Base-by-base conservation (phyloP, 2,329 filamentous ascomycete genomes). In the Arthrobotrys conoides region DNA sequence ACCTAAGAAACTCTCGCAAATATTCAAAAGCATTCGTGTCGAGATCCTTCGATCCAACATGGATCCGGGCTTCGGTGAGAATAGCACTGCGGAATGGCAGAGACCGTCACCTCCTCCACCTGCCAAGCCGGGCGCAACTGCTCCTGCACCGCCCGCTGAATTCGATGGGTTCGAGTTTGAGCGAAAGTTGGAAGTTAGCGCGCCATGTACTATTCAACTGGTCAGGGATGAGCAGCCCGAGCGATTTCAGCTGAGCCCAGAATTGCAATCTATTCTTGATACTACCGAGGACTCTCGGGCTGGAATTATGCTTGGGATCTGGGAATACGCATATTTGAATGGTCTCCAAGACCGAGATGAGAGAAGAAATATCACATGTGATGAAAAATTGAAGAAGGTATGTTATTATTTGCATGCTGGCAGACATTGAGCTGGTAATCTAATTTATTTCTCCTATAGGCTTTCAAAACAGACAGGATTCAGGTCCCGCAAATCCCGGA, bases 91-190 rank as follows among this genome's bases (percentile, higher is more conserved):
- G 44, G 93, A 94, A 83, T 99, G 96, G 96, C 93, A 92, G 83
- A 96, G 96, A 83, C 92, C 93, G 3, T 90, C 87, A 57, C 84
- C 86, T 85, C 82, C 87, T 81, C 85, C 87, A 84, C 78, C 86
- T 83, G 83, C 84, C n/a, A 86, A 87, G 80, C 84, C 88, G 0
- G 85, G 89, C 46, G 88, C 88, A 66, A 82, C 87, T n/a, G 80
- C 80, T 0, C 88, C 91, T 5, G 87, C 90, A 36, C 72, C 81
- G 27, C 55, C 71, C 46, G 89, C 90, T 53, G 93, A 96, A 83
- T 97, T 98, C 83, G 96, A 97, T 85, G 92, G 92, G 83, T 87
- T 99, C 53, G 92, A 94, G 51, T 98, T 99, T 84, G 93, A 96
- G 86, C 90, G 96, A 68, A 93, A 92, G 82, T 92, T 93, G 38